These are phyloP conservation scores for Xylariaceae sp. DNA, from an alignment of 2,329 filamentous ascomycete genomes.

Conservation along the genomic window DNA sequence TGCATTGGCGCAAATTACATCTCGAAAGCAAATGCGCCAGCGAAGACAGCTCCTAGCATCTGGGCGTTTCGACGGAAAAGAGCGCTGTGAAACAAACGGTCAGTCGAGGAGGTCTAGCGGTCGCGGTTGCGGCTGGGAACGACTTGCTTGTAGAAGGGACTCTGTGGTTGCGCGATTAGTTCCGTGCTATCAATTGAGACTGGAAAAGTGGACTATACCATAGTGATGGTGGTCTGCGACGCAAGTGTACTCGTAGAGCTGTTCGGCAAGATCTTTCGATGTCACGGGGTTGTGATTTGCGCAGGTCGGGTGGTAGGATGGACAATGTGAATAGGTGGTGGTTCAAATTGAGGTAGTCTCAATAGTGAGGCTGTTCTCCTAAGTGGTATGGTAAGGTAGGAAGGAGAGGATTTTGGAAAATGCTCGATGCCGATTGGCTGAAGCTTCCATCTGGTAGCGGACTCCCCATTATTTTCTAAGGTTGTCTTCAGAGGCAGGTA, in stretches of 20 bases:
- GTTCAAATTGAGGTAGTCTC: too few relatives aligned
- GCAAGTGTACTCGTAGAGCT: neutral
- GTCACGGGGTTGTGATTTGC: neutral
- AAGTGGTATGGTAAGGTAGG: too few relatives aligned
- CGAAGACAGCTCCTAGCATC: constrained; percentile 86
- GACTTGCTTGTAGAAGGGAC: constrained; percentile 58
- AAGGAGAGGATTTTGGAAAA: constrained; percentile 15
- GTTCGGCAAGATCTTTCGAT: too few relatives aligned
- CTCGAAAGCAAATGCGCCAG: constrained; percentile 84
- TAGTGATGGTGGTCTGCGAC: neutral
- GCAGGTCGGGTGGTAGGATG: neutral
- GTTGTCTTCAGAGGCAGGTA: too few relatives aligned
- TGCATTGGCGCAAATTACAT: constrained; percentile 53
- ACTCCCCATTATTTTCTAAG: constrained; percentile 12
- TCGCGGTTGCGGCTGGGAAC: constrained; percentile 13
- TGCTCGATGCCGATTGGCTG: constrained; percentile 29
- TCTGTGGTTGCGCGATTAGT: constrained; percentile 34
- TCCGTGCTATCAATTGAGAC: constrained; percentile 1
- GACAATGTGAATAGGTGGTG: neutral
- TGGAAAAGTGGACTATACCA: neutral
- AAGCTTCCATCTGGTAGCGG: constrained; percentile 22
- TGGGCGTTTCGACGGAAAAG: constrained; percentile 82
- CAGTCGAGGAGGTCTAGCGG: constrained; percentile 14
- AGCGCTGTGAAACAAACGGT: constrained; percentile 50
- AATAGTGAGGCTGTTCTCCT: constrained; percentile 2